These are phyloP conservation scores for Lasiodiplodia gonubiensis DNA, from an alignment of 2,329 filamentous ascomycete species.

Conservation along the genomic window DNA sequence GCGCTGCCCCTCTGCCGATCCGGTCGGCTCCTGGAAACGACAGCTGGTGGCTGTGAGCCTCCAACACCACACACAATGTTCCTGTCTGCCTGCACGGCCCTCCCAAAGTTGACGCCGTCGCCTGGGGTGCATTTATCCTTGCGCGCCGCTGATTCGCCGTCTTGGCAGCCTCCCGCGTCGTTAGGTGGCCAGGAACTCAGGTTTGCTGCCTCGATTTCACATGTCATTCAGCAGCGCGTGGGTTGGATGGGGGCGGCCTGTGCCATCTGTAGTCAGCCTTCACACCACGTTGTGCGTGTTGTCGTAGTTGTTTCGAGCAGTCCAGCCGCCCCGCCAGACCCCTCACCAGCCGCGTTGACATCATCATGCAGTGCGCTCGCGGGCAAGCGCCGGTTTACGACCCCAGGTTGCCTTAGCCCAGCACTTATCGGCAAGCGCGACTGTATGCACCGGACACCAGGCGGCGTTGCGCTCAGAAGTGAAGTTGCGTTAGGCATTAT, in stretches of 20 bases:
- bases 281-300: slow-evolving; percentile 15
- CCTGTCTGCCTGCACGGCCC: slow-evolving; percentile 5
- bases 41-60: slow-evolving; percentile 8
- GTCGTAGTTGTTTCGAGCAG: slow-evolving; percentile 12
- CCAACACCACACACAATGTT: slow-evolving; percentile 23
- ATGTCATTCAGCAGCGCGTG: background rate
- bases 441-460: slow-evolving; percentile 18
- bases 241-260: background rate
- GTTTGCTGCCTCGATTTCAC: slow-evolving; percentile 15
- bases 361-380: slow-evolving; percentile 17
- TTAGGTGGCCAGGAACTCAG: slow-evolving; percentile 1
- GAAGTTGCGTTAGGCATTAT: slow-evolving; percentile 24
- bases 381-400: slow-evolving; percentile 24
- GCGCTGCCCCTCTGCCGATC: slow-evolving; percentile 26
- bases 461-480: slow-evolving; percentile 7
- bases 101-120: slow-evolving; percentile 9
- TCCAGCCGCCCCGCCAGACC: slow-evolving; percentile 15
- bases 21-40: slow-evolving; percentile 11
- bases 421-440: slow-evolving; percentile 25
- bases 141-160: slow-evolving; percentile 9
- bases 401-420: slow-evolving; percentile 26
- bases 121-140: slow-evolving; percentile 23
- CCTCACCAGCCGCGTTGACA: slow-evolving; percentile 19
- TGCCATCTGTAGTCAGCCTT: slow-evolving; percentile 25
- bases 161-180: slow-evolving; percentile 6